phyloP scores from a whole-genome alignment of 139 green algal genomes.

The Picochlorum sp. region DNA sequence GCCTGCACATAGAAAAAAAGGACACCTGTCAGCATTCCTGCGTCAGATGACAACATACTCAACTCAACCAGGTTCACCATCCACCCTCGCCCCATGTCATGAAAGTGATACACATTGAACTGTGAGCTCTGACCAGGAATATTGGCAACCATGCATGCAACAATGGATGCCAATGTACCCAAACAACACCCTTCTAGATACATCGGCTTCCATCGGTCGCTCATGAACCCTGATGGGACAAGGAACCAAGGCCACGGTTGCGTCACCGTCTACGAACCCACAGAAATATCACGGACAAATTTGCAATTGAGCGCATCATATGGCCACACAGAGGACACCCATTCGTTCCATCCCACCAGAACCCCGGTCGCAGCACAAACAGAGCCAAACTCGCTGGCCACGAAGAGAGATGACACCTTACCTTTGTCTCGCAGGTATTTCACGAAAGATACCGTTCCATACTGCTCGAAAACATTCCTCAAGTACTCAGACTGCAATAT shows the following conservation, averaged over 20 bases:
- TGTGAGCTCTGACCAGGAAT: not conserved
- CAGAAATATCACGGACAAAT: no score
- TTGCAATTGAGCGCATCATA: no score
- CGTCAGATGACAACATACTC: not conserved
- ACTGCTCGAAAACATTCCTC: constrained; percentile 28
- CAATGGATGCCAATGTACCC: not conserved
- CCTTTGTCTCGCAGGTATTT: constrained; percentile 40
- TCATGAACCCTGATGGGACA: no score
- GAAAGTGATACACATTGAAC: not conserved
- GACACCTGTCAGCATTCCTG: not conserved
- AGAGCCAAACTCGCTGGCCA: no score
- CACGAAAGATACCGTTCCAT: constrained; percentile 26
- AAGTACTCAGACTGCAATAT: constrained; percentile 32
- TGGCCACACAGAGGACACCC: no score
- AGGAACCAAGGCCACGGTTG: no score
- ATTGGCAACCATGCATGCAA: not conserved
- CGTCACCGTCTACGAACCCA: no score
- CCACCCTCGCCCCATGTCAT: not conserved
- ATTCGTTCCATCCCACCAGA: no score
- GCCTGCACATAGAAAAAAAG: constrained; percentile 15
- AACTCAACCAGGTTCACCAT: not conserved
- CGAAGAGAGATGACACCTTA: constrained; percentile 6
- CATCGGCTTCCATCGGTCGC: no score
- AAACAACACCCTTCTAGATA: no score
- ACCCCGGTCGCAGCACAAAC: no score